Percentiles rank a stretch among this genome's conserved stretches.
phyloP scores from a whole-genome alignment of 2,329 filamentous ascomycete genomes.

The Phialophora verrucosa region DNA sequence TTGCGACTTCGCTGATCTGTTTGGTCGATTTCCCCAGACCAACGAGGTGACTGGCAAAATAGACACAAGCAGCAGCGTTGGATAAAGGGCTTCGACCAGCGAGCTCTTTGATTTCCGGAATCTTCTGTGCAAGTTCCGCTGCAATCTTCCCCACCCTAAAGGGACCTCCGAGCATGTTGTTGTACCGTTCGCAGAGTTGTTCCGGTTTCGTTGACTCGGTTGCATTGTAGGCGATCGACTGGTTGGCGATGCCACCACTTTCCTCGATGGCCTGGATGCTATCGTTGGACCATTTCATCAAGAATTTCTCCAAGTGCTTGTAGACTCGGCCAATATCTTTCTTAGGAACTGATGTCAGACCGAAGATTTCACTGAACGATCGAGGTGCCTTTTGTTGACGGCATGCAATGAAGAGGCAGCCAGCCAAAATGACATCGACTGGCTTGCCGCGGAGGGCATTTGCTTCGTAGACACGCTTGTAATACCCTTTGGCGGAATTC shows the following conservation, averaged over 20 bases:
- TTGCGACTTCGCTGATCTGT: constrained; percentile 81
- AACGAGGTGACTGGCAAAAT: constrained; percentile 89
- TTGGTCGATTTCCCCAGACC: constrained; percentile 79
- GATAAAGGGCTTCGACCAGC: constrained; percentile 93
- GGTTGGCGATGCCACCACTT: constrained; percentile 61
- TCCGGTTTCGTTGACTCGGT: constrained; percentile 79
- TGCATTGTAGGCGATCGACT: constrained; percentile 67
- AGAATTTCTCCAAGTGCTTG: constrained; percentile 88
- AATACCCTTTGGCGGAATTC: constrained; percentile 91
- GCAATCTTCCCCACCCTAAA: constrained; percentile 81
- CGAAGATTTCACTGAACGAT: constrained; percentile 93
- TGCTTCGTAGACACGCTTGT: constrained; percentile 90
- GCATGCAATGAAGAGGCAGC: constrained; percentile 97
- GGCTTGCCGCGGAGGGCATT: constrained; percentile 95
- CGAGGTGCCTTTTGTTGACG: constrained; percentile 85
- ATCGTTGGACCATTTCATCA: constrained; percentile 66
- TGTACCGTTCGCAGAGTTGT: constrained; percentile 88
- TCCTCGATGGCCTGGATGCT: constrained; percentile 56
- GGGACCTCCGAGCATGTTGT: constrained; percentile 77
- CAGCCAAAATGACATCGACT: constrained; percentile 90
- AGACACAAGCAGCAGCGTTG: constrained; percentile 93
- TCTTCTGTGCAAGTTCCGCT: constrained; percentile 76
- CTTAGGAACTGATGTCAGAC: constrained; percentile 90
- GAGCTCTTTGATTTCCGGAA: constrained; percentile 77
- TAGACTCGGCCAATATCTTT: constrained; percentile 97